Base-by-base conservation (phyloP, 2,329 filamentous ascomycete species). In the Colletotrichum cordylinicola region DNA sequence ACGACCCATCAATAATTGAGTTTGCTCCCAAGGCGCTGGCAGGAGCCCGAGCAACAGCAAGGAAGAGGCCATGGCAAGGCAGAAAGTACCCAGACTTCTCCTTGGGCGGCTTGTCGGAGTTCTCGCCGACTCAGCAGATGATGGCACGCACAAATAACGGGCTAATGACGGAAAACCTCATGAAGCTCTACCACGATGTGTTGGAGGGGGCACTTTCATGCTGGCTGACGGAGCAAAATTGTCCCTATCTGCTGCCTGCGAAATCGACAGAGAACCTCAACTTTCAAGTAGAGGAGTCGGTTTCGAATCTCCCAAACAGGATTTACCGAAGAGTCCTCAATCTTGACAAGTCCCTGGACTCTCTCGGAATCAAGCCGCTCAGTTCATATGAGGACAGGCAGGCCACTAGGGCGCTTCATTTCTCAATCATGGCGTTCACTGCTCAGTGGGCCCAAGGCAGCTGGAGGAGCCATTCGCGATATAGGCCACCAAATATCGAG, bases 131-230 rank as follows among this genome's bases (percentile, higher is more conserved):
- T 27, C 75, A 79, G 24, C 39, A 71, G 7, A 80, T 86, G 76
- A 80, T 82, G 9, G 60, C 77, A 2, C 77, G 75, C 1, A 80
- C 80, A 2, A 85, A 86, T 62, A 81, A 79, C 33, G 73, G 78
- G 55, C 83, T 87, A 31, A 85, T 90, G 71, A 85, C 85, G 1
- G 83, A 87, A 55, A 85, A 81, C 16, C 81, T 90, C 21, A 80
- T 90, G 67, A 84, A 84, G 60, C 87, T 90, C 39, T 91, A 90
- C 78, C 89, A 90, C 77, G 88, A 90, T 76, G 89, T 88, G 35
- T 83, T 90, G 77, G 89, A 90, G 77, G 87, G 89, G 78, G 88
- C 86, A 15, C 80, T 90, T 8, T 87, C 88, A 2, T 90, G 89
- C 78, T 91, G 89, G 89, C 78, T 90, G 21, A 89, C 88, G 0